Percentiles rank a stretch among this genome's conserved stretches.
Evolutionary conservation across 371 early-diverging fungal genomes (phyloP).

Genomic region (Entomophthora muscae): DNA sequence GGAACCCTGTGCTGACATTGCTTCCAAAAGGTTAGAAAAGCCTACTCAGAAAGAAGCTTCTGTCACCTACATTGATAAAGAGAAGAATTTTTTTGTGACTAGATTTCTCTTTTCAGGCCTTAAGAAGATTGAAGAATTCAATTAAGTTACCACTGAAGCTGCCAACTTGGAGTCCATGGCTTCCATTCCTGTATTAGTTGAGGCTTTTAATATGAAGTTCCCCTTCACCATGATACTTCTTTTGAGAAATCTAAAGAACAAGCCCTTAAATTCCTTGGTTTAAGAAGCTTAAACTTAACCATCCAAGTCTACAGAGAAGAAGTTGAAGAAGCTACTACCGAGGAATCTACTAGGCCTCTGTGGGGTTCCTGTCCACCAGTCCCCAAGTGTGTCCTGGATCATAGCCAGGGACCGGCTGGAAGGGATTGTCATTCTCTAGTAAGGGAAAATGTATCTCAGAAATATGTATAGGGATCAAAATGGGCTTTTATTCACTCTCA

Average conservation of each 20-base stretch:
- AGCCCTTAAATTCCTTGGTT: not conserved
- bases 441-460: too few relatives aligned
- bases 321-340: not conserved
- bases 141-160: not conserved
- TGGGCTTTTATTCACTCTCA: too few relatives aligned
- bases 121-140: not conserved
- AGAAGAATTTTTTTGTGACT: not conserved
- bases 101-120: not conserved
- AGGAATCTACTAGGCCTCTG: not conserved
- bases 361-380: too few relatives aligned
- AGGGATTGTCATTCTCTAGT: too few relatives aligned
- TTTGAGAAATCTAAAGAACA: not conserved
- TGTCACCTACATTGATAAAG: not conserved
- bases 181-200: too few relatives aligned
- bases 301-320: not conserved
- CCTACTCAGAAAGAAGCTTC: not conserved
- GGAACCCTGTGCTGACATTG: not conserved
- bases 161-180: not conserved
- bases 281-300: conserved; percentile 1
- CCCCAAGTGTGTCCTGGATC: too few relatives aligned
- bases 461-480: too few relatives aligned
- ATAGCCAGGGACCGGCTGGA: too few relatives aligned
- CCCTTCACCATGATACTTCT: not conserved
- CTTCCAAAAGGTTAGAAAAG: not conserved
- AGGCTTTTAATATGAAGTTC: not conserved